A percentile compares a stretch with the other conserved stretches of the same genome.
phyloP scores from a whole-genome alignment of 371 early-diverging fungal species.

The Zychaea mexicana region DNA sequence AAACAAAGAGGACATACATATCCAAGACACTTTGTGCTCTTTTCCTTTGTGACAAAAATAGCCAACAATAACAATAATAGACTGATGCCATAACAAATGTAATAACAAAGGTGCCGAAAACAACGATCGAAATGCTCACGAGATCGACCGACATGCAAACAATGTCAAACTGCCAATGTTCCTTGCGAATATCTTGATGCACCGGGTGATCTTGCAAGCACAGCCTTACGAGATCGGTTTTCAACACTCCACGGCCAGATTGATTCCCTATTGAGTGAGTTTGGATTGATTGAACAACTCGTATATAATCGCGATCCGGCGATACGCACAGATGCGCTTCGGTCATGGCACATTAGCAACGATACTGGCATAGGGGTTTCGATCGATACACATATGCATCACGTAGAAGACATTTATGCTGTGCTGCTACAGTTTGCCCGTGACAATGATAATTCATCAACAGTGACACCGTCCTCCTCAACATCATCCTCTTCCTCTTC shows the following conservation, averaged over 20 bases:
- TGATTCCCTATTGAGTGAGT: constrained; percentile 38
- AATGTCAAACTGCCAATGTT: constrained; percentile 35
- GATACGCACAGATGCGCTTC: constrained; percentile 6
- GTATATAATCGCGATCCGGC: constrained; percentile 15
- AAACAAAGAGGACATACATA: no score
- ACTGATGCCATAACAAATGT: no score
- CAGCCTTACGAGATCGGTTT: constrained; percentile 48
- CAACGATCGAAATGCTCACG: constrained; percentile 52
- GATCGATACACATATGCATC: constrained; percentile 44
- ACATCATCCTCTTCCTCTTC: constrained; percentile 7
- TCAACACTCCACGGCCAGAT: constrained; percentile 47
- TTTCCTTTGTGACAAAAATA: no score
- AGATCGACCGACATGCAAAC: constrained; percentile 41
- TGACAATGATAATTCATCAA: constrained; percentile 32
- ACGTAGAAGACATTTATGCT: constrained; percentile 42
- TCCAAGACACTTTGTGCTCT: no score
- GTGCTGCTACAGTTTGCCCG: constrained; percentile 41
- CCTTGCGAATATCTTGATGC: constrained; percentile 39
- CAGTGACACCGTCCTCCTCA: constrained; percentile 8
- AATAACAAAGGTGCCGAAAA: constrained; percentile 48
- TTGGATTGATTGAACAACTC: constrained; percentile 38
- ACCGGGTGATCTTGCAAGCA: constrained; percentile 53
- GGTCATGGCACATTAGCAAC: constrained; percentile 30
- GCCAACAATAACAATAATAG: background rate
- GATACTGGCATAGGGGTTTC: constrained; percentile 20